Percentiles rank a stretch among this genome's conserved stretches.
These are phyloP conservation scores for Nannochloris sp. DNA, from an alignment of 139 green algal genomes.

Conservation along the genomic window DNA sequence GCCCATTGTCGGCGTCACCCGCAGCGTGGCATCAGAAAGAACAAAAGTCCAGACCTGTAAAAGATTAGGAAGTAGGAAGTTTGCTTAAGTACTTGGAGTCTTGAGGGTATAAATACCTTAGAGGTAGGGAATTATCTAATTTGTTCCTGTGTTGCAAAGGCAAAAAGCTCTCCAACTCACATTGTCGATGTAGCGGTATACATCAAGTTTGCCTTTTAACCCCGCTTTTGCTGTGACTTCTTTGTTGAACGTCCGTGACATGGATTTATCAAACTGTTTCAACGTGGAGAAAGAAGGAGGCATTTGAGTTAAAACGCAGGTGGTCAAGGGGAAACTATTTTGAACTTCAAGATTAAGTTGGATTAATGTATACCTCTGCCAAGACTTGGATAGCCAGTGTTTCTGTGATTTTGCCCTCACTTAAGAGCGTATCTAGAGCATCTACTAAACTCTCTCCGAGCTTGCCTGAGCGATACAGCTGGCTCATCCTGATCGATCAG, in stretches of 20 bases:
- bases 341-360: too few species aligned
- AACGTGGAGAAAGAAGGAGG: neutral
- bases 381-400: constrained; percentile 34
- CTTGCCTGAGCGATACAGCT: constrained; percentile 28
- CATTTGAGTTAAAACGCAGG: too few species aligned
- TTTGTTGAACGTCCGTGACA: constrained; percentile 8
- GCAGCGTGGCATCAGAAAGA: constrained; percentile 26
- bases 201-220: constrained; percentile 41
- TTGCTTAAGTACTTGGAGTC: too few species aligned
- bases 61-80: neutral
- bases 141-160: too few species aligned
- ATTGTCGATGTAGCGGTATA: constrained; percentile 46
- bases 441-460: constrained; percentile 37
- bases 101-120: too few species aligned
- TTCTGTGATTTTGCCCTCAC: constrained; percentile 29
- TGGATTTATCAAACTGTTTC: constrained; percentile 4
- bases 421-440: constrained; percentile 34
- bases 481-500: too few species aligned
- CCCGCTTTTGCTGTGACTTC: constrained; percentile 19
- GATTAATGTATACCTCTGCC: constrained; percentile 26
- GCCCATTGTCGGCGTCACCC: constrained; percentile 2
- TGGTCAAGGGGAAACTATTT: too few species aligned
- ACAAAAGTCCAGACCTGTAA: constrained; percentile 46
- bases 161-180: too few species aligned
- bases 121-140: too few species aligned